These are phyloP conservation scores for Suhomyces canberraensis DNA, from an alignment of 805 yeast genomes.

Conservation along the genomic window DNA sequence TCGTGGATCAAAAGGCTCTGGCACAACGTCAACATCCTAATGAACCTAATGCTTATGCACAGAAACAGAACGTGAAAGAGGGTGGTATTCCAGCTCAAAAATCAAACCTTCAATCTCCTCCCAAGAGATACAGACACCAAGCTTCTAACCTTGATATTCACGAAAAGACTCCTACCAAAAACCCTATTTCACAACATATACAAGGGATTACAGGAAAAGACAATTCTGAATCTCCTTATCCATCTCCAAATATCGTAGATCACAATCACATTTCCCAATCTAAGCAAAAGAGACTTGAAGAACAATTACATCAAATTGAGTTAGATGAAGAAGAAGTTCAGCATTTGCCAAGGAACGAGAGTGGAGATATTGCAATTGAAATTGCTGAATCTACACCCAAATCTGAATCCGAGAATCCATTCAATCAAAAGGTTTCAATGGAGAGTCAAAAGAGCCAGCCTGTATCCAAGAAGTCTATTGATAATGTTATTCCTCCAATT, in stretches of 20 bases:
- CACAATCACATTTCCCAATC: background rate
- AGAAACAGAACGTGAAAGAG: too few relatives aligned
- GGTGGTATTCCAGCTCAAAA: background rate
- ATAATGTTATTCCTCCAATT: slow-evolving; percentile 6
- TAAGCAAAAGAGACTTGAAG: slow-evolving; percentile 1
- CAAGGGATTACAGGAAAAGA: background rate
- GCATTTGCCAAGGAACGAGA: too few relatives aligned
- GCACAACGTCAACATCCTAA: background rate
- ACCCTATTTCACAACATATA: background rate
- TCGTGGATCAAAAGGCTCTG: background rate
- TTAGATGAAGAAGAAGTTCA: slow-evolving; percentile 2
- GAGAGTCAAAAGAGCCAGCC: background rate
- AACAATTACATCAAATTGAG: slow-evolving; percentile 2
- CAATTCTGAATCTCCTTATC: background rate
- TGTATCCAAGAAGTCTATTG: slow-evolving; percentile 6
- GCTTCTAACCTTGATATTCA: background rate
- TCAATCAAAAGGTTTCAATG: slow-evolving; percentile 1
- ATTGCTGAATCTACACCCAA: too few relatives aligned
- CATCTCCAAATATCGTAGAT: background rate
- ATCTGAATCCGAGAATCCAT: background rate
- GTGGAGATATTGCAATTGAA: background rate
- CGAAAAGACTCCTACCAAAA: background rate
- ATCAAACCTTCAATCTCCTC: slow-evolving; percentile 4
- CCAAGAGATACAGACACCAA: slow-evolving; percentile 8
- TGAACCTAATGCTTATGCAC: background rate